phyloP scores from a whole-genome alignment of 2,329 filamentous ascomycete genomes.

The Cryphonectria carpinicola region DNA sequence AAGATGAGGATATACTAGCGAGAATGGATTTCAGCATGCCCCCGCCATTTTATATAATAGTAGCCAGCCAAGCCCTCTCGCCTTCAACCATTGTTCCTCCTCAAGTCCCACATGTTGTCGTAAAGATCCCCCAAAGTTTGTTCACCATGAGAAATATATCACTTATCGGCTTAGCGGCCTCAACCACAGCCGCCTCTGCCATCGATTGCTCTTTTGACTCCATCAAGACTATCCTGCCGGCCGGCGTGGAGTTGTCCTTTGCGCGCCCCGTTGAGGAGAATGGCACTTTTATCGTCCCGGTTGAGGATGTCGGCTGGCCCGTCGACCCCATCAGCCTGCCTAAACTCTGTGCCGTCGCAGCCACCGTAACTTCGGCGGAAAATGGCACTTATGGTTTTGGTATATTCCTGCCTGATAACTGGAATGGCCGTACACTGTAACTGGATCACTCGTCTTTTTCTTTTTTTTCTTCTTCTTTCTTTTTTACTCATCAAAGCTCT shows the following conservation, averaged over 20 bases:
- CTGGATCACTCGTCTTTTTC: neutral
- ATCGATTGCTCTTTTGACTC: neutral
- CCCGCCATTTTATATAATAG: neutral
- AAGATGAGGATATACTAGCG: neutral
- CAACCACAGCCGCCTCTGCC: neutral
- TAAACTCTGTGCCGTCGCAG: neutral
- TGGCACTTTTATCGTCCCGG: neutral
- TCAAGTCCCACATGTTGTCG: neutral
- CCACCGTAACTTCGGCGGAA: neutral
- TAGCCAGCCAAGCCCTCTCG: neutral
- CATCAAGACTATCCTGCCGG: neutral
- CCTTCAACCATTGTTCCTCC: neutral
- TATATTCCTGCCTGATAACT: neutral
- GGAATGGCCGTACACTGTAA: conserved; percentile 3
- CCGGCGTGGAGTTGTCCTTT: neutral
- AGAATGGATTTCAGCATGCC: neutral
- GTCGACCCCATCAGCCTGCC: neutral
- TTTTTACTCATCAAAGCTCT: no score
- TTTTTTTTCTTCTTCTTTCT: no score
- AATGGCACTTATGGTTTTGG: conserved; percentile 1
- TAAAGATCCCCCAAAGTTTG: neutral
- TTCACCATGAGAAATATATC: neutral
- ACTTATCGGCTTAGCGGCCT: neutral
- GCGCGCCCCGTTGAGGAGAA: neutral
- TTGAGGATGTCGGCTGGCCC: neutral